phyloP scores from a whole-genome alignment of 768 basidiomycete species.

The Cantharellus cinnabarinus region DNA sequence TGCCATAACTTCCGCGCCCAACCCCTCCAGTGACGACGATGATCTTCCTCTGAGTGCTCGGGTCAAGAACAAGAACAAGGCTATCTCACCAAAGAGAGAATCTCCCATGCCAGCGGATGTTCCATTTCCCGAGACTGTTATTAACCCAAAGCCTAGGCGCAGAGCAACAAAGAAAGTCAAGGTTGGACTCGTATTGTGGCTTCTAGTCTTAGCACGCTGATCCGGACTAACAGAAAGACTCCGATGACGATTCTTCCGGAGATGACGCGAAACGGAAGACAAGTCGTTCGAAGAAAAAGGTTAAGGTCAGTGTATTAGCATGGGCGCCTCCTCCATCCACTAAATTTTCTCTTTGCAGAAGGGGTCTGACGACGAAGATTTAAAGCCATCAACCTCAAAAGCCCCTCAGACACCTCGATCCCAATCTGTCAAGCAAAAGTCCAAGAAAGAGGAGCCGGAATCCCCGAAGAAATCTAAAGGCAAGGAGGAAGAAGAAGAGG shows the following conservation, averaged over 20 bases:
- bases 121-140: neutral
- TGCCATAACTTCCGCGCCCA: neutral
- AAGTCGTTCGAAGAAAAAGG: neutral
- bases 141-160: neutral
- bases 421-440: conserved; percentile 22
- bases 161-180: neutral
- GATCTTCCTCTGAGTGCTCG: conserved; percentile 7
- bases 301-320: neutral
- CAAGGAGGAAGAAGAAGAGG: conserved; percentile 48
- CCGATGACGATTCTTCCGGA: neutral
- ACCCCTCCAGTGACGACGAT: conserved; percentile 10
- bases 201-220: neutral
- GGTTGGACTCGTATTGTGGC: neutral
- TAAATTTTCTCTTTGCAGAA: neutral
- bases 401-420: conserved; percentile 21
- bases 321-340: neutral
- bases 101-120: neutral
- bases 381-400: conserved; percentile 27
- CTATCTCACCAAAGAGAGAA: neutral
- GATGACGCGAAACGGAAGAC: neutral
- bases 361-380: conserved; percentile 13
- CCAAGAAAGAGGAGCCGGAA: conserved; percentile 16
- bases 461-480: conserved; percentile 19
- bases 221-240: neutral
- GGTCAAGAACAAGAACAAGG: conserved; percentile 3